These are phyloP conservation scores for Ophiostoma ips DNA, from an alignment of 2,329 filamentous ascomycete species.

Conservation along the genomic window DNA sequence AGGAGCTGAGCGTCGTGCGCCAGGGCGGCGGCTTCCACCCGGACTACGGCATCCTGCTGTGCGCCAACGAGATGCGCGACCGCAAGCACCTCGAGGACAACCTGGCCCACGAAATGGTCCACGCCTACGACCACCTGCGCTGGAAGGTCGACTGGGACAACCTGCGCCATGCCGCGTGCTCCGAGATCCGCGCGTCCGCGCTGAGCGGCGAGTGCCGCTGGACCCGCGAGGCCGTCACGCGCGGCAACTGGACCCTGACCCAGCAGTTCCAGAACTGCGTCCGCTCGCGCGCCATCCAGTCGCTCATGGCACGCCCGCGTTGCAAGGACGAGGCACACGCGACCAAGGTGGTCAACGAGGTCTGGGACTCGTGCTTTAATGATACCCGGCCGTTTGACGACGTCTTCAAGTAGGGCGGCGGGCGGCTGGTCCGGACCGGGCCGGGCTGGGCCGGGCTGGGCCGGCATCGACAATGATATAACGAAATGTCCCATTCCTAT, in stretches of 20 bases:
- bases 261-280: slow-evolving; percentile 94
- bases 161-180: slow-evolving; percentile 81
- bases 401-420: slow-evolving; percentile 59
- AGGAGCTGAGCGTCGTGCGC: slow-evolving; percentile 37
- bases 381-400: slow-evolving; percentile 96
- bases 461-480: too few relatives aligned
- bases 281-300: slow-evolving; percentile 62
- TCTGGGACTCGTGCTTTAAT: slow-evolving; percentile 95
- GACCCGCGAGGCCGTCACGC: slow-evolving; percentile 68
- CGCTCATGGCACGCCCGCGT: slow-evolving; percentile 60
- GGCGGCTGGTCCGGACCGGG: too few relatives aligned
- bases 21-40: slow-evolving; percentile 73
- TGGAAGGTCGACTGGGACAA: slow-evolving; percentile 79
- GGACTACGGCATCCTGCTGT: slow-evolving; percentile 76
- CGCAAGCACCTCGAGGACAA: slow-evolving; percentile 81
- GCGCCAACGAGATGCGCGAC: slow-evolving; percentile 78
- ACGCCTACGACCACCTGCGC: slow-evolving; percentile 84
- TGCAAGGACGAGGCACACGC: slow-evolving; percentile 82
- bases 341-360: slow-evolving; percentile 78
- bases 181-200: slow-evolving; percentile 90
- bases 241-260: slow-evolving; percentile 77
- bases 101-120: slow-evolving; percentile 92
- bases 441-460: too few relatives aligned
- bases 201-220: slow-evolving; percentile 90
- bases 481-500: not conserved